Percentiles rank a stretch among this genome's conserved stretches.
These are phyloP conservation scores for Crithidia mellificae DNA, from an alignment of 208 protist genomes.

Conservation along the genomic window DNA sequence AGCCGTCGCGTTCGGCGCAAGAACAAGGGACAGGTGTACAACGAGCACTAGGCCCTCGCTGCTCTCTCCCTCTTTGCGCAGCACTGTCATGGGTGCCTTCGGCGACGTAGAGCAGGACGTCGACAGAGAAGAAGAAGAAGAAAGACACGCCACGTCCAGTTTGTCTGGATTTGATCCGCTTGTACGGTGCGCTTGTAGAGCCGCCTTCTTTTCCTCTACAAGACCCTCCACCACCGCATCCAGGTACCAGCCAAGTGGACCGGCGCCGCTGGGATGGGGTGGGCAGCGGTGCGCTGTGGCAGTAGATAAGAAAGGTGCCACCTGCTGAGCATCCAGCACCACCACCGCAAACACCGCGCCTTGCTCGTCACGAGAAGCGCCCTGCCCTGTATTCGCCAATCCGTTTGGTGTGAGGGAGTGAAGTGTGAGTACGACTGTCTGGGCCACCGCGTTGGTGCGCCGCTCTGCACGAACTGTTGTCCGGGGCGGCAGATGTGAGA, in stretches of 20 bases:
- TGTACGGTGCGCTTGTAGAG: not conserved
- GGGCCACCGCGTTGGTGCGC: slow-evolving; percentile 26
- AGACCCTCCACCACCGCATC: slow-evolving; percentile 26
- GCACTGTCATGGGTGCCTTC: too few relatives aligned
- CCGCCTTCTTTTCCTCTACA: not conserved
- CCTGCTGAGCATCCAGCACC: slow-evolving; percentile 34
- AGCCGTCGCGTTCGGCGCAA: slow-evolving; percentile 17
- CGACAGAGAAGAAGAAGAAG: too few relatives aligned
- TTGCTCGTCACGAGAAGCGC: too few relatives aligned
- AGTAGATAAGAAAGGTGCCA: slow-evolving; percentile 21
- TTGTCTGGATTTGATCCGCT: not conserved
- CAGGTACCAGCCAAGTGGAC: slow-evolving; percentile 30
- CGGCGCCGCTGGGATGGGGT: slow-evolving; percentile 25
- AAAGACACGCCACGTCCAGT: too few relatives aligned
- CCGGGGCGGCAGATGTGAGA: slow-evolving; percentile 11
- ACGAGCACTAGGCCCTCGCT: not conserved
- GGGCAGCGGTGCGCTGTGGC: slow-evolving; percentile 23
- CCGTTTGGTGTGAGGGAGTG: not conserved
- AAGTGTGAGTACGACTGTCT: slow-evolving; percentile 23
- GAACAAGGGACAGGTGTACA: slow-evolving; percentile 24
- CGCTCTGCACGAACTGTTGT: slow-evolving; percentile 5
- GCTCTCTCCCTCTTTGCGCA: too few relatives aligned
- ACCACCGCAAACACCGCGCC: slow-evolving; percentile 11
- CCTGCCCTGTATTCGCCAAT: too few relatives aligned
- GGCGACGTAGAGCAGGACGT: too few relatives aligned